Percentiles rank a stretch among this genome's conserved stretches.
phyloP scores from a whole-genome alignment of 768 basidiomycete genomes.

The Guyanaporus albipodus region DNA sequence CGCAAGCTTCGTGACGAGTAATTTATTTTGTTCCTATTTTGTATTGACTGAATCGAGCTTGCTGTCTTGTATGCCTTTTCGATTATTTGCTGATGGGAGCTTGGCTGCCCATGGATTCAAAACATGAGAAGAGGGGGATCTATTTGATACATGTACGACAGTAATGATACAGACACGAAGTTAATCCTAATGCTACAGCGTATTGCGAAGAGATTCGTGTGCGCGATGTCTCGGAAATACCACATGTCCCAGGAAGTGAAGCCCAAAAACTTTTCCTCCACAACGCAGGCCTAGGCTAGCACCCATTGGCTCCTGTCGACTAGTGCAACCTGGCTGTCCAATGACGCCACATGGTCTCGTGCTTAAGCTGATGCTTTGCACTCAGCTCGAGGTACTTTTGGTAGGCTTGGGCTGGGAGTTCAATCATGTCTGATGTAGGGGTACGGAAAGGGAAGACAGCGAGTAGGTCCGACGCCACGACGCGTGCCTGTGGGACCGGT shows the following conservation, averaged over 20 bases:
- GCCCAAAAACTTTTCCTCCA: not conserved
- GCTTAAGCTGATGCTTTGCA: slow-evolving; percentile 48
- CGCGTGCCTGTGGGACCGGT: slow-evolving; percentile 58
- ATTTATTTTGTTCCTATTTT: slow-evolving; percentile 20
- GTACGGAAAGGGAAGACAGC: slow-evolving; percentile 43
- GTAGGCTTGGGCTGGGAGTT: slow-evolving; percentile 58
- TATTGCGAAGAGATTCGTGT: slow-evolving; percentile 5
- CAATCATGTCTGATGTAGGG: slow-evolving; percentile 51
- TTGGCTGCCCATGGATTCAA: too few species aligned
- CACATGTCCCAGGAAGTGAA: too few species aligned
- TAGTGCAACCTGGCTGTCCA: slow-evolving; percentile 35
- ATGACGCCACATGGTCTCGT: slow-evolving; percentile 57
- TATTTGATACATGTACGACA: slow-evolving; percentile 17
- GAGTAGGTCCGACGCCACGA: slow-evolving; percentile 55
- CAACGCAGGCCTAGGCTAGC: not conserved
- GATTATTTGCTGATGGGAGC: too few species aligned
- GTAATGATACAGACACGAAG: slow-evolving; percentile 17
- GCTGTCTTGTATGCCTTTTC: not conserved
- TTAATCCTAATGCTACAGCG: slow-evolving; percentile 22
- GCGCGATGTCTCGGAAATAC: too few species aligned
- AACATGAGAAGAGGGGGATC: too few species aligned
- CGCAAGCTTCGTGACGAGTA: slow-evolving; percentile 22
- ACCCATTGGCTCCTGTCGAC: too few species aligned
- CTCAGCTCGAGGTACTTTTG: slow-evolving; percentile 53
- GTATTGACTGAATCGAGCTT: too few species aligned